Conservation (phyloP, 164 flowering plant genomes). For the Aristolochia californica region DNA sequence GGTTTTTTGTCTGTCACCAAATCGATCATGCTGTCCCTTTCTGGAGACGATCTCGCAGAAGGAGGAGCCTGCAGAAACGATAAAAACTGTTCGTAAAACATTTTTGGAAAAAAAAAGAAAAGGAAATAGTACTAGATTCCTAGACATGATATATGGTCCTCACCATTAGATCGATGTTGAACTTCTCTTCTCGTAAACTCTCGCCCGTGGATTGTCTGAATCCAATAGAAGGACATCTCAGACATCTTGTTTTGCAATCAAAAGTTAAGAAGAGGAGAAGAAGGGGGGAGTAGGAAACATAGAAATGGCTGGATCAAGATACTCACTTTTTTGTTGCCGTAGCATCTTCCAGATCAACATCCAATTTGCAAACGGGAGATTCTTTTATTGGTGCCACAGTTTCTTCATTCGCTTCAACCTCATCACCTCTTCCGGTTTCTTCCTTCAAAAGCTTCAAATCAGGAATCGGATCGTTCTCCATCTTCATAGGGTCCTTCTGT, state of each 20-base stretch:
- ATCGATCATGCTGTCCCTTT: slow-evolving; percentile 38
- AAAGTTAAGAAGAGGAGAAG: no score
- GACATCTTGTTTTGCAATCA: no score
- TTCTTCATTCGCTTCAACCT: slow-evolving; percentile 15
- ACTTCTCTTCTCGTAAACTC: slow-evolving; percentile 47
- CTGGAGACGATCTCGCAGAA: slow-evolving; percentile 59
- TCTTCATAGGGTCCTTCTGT: slow-evolving; percentile 20
- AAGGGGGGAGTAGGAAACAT: no score
- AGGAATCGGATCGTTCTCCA: slow-evolving; percentile 14
- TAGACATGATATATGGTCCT: slow-evolving; percentile 1
- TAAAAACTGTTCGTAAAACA: not conserved
- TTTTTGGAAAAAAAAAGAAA: not conserved
- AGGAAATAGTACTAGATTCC: not conserved
- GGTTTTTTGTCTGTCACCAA: slow-evolving; percentile 29
- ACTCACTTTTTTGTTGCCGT: slow-evolving; percentile 36
- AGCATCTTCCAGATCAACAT: slow-evolving; percentile 20
- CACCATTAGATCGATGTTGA: slow-evolving; percentile 95
- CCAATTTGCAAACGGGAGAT: slow-evolving; percentile 21
- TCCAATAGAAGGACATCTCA: not conserved
- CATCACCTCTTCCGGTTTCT: slow-evolving; percentile 10
- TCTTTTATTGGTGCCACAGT: slow-evolving; percentile 34
- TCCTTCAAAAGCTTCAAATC: slow-evolving; percentile 31
- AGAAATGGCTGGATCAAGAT: not conserved
- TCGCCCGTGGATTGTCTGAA: slow-evolving; percentile 35
- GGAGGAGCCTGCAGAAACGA: slow-evolving; percentile 43